These are phyloP conservation scores for Termitomyces sp. DNA, from an alignment of 768 basidiomycete genomes.

Conservation along the genomic window DNA sequence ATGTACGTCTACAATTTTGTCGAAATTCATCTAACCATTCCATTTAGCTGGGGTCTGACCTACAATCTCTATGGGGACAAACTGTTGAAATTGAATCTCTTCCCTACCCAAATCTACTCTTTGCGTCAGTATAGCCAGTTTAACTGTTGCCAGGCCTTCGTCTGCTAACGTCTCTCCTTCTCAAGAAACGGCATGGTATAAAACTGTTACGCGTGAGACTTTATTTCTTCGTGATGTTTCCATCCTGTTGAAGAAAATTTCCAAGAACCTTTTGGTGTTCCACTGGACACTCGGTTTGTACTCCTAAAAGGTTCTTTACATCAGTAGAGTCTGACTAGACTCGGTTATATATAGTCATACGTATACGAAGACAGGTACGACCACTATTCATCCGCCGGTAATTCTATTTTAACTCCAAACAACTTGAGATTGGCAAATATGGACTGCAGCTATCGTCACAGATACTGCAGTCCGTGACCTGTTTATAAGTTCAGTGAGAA, in stretches of 20 bases:
- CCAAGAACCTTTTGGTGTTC: conserved; percentile 40
- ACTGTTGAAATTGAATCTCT: conserved; percentile 49
- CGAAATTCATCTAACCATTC: background rate
- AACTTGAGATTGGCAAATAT: conserved; percentile 54
- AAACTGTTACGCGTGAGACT: conserved; percentile 37
- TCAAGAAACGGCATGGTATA: conserved; percentile 50
- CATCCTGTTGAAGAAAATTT: background rate
- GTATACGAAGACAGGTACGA: conserved; percentile 50
- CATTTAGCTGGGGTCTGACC: conserved; percentile 49
- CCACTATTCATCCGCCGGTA: too few species aligned
- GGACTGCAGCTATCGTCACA: conserved; percentile 51
- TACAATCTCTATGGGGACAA: conserved; percentile 66
- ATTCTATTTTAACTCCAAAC: background rate
- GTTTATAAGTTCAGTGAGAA: conserved; percentile 46
- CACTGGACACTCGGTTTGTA: conserved; percentile 42
- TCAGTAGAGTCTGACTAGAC: background rate
- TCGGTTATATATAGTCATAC: conserved; percentile 30
- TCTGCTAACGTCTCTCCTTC: background rate
- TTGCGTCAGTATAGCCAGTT: conserved; percentile 33
- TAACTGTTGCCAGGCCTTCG: background rate
- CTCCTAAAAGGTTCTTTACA: background rate
- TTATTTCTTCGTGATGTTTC: background rate
- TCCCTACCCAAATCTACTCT: conserved; percentile 43
- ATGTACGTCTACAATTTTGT: conserved; percentile 8
- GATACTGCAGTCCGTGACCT: conserved; percentile 42